Evolutionary conservation across 805 yeast genomes (phyloP), one percentile per base, ranked within the genome.

Genomic region (Barnettozyma sp.): DNA sequence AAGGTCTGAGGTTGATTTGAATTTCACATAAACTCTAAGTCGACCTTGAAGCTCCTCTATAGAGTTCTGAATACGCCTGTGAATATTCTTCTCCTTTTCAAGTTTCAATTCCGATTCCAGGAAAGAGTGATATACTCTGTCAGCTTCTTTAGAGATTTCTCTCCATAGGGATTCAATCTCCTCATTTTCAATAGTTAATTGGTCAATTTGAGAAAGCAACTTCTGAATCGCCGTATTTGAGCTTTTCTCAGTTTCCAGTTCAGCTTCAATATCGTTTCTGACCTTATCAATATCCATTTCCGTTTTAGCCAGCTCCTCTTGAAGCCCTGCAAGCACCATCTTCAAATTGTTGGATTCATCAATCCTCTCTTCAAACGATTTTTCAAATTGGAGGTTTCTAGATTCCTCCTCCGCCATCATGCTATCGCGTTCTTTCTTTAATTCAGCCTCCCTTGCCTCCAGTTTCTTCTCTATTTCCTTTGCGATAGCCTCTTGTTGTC

Each of bases 31-130:
- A 0, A 50, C 54, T 13, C 70, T 49, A 5, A 62, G 48, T 17
- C 49, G 51, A 1, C 65, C 66, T 16, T 49, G 42, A 18, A 56
- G 35, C 36, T 65, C 67, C 35, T 62, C 63, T 13, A 75, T 73
- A 1, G 72, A 61, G 44, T 72, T 71, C 49, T 74, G 77, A 26
- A 75, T 50, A 8, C 62, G 57, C 43, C 69, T 59, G 38, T 70
- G 58, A 21, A 66, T 59, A 5, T 45, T 48, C 22, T 55, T 56
- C 42, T 66, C 69, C 22, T 55, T 57, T 14, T 56, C 53, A 25
- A 59, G 41, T 40, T 63, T 66, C 4, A 41, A 47, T 14, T 41
- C 39, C 7, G 58, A 40, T 5, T 40, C 45, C 22, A 53, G 39
- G 39, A 59, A 60, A 2, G 27, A 27, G 2, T 19, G 20, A 25